These are phyloP conservation scores for Penicillium manginii DNA, from an alignment of 495 filamentous ascomycete genomes.

Conservation along the genomic window DNA sequence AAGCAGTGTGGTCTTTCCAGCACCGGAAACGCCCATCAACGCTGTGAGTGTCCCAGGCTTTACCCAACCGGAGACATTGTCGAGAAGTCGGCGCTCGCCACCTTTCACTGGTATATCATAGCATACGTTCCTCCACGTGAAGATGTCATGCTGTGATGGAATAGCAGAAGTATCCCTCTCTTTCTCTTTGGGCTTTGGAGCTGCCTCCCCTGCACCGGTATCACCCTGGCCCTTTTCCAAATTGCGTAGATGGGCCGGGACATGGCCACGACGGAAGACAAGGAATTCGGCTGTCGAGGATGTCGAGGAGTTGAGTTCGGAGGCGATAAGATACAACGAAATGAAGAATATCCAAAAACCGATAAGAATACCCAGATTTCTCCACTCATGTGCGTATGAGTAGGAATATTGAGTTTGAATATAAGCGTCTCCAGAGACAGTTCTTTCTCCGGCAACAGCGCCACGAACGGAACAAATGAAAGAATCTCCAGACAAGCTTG, in stretches of 20 bases:
- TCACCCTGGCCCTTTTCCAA: slow-evolving; percentile 32
- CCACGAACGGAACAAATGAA: slow-evolving; percentile 59
- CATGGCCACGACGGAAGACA: slow-evolving; percentile 46
- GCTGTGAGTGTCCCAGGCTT: slow-evolving; percentile 71
- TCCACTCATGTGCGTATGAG: slow-evolving; percentile 62
- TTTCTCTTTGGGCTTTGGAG: slow-evolving; percentile 22
- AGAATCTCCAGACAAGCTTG: slow-evolving; percentile 48
- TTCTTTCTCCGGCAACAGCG: slow-evolving; percentile 52
- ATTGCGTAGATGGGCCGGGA: slow-evolving; percentile 37
- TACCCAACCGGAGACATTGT: slow-evolving; percentile 68
- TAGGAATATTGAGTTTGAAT: slow-evolving; percentile 60
- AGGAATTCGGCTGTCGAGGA: slow-evolving; percentile 48
- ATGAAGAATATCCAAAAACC: slow-evolving; percentile 68
- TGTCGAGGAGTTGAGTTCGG: slow-evolving; percentile 49
- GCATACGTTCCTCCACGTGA: slow-evolving; percentile 76
- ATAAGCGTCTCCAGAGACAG: slow-evolving; percentile 58
- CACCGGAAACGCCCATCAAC: slow-evolving; percentile 64
- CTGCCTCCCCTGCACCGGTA: slow-evolving; percentile 19
- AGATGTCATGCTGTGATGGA: slow-evolving; percentile 61
- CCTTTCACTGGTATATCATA: slow-evolving; percentile 69
- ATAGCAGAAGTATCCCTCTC: slow-evolving; percentile 31
- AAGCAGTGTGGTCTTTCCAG: slow-evolving; percentile 70
- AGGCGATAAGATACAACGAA: slow-evolving; percentile 46
- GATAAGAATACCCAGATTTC: slow-evolving; percentile 67
- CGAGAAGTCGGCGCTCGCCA: slow-evolving; percentile 59